phyloP scores from a whole-genome alignment of 2,329 filamentous ascomycete genomes.

The Aspergillus hiratsukae region DNA sequence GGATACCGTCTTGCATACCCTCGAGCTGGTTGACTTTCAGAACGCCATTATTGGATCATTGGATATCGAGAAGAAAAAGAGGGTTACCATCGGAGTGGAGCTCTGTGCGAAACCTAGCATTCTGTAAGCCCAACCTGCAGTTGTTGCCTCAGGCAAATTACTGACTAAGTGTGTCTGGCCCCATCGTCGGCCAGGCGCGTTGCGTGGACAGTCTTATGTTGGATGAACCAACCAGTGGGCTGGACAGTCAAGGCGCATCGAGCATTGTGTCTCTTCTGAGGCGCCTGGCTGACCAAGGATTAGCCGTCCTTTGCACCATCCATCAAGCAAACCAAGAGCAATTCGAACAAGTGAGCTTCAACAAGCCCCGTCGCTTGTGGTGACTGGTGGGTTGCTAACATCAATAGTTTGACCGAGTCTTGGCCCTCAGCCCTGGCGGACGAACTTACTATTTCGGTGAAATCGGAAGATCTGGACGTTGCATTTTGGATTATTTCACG shows the following conservation, averaged over 20 bases:
- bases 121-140: slow-evolving; percentile 37
- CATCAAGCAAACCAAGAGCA: slow-evolving; percentile 63
- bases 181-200: too few relatives aligned
- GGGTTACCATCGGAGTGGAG: slow-evolving; percentile 66
- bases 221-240: slow-evolving; percentile 90
- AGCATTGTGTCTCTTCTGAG: slow-evolving; percentile 60
- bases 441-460: slow-evolving; percentile 66
- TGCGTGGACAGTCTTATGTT: slow-evolving; percentile 60
- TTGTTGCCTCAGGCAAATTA: too few relatives aligned
- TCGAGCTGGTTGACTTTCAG: slow-evolving; percentile 57
- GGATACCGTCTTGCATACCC: slow-evolving; percentile 55
- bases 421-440: slow-evolving; percentile 61
- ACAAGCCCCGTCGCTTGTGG: neutral
- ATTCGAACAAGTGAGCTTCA: slow-evolving; percentile 40
- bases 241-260: slow-evolving; percentile 74
- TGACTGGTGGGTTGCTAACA: slow-evolving; percentile 6
- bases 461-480: slow-evolving; percentile 58
- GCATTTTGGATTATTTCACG: slow-evolving; percentile 61
- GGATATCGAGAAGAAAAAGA: slow-evolving; percentile 62
- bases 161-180: too few relatives aligned
- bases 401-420: slow-evolving; percentile 62
- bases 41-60: slow-evolving; percentile 59
- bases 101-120: slow-evolving; percentile 63
- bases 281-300: slow-evolving; percentile 57
- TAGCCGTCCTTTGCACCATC: slow-evolving; percentile 66